phyloP scores from a whole-genome alignment of 306 rosid species.

The Castanospermum australe region DNA sequence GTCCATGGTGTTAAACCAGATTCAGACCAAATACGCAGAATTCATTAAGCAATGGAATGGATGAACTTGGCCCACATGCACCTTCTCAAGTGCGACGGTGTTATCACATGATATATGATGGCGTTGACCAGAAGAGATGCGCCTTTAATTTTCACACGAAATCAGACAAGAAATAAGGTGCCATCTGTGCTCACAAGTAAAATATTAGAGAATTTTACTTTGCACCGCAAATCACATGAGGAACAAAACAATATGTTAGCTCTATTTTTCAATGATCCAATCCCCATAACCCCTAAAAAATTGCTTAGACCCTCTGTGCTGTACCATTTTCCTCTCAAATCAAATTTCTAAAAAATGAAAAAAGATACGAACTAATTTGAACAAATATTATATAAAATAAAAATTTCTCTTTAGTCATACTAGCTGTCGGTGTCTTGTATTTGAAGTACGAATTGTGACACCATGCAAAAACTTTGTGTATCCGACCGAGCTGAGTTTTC shows the following conservation, averaged over 20 bases:
- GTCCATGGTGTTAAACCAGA: neutral
- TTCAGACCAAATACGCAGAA: constrained; percentile 22
- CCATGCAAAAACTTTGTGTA: constrained; percentile 91
- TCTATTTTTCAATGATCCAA: constrained; percentile 32
- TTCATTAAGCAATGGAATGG: neutral
- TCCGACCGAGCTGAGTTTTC: constrained; percentile 86
- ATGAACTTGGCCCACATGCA: constrained; percentile 12
- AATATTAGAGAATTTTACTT: constrained; percentile 40
- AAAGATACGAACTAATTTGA: constrained; percentile 41
- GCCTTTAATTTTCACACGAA: constrained; percentile 40
- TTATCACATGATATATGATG: neutral
- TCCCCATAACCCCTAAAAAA: constrained; percentile 27
- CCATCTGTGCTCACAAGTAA: constrained; percentile 40
- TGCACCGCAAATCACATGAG: constrained; percentile 48
- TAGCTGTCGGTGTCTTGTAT: constrained; percentile 62
- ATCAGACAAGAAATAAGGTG: constrained; percentile 37
- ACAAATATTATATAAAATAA: constrained; percentile 18
- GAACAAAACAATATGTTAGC: constrained; percentile 45
- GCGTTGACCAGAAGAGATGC: constrained; percentile 26
- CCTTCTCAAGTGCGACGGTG: neutral
- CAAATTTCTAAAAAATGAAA: constrained; percentile 11
- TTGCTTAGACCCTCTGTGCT: constrained; percentile 26
- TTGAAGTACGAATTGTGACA: constrained; percentile 69
- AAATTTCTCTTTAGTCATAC: constrained; percentile 25
- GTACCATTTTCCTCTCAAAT: constrained; percentile 37